Evolutionary conservation across 208 protist genomes (phyloP).

Genomic region (Zelonia costaricensis): DNA sequence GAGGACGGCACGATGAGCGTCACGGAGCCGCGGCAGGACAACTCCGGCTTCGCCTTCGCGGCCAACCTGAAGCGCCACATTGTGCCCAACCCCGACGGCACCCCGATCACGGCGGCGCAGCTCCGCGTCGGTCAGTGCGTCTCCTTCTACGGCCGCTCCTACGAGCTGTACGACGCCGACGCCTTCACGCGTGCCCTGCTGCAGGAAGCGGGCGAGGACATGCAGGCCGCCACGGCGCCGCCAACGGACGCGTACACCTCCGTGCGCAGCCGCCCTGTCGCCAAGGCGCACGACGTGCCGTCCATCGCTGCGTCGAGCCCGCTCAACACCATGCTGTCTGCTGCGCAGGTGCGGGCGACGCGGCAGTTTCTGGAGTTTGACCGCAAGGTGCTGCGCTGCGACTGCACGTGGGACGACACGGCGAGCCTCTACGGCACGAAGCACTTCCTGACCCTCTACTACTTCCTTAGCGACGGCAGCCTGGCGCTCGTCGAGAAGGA

Average conservation of each 20-base stretch:
- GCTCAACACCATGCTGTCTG: slow-evolving; percentile 69
- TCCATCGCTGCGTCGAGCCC: slow-evolving; percentile 75
- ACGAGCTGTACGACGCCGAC: slow-evolving; percentile 94
- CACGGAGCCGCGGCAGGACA: slow-evolving; percentile 91
- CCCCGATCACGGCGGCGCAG: slow-evolving; percentile 74
- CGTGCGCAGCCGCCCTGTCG: slow-evolving; percentile 38
- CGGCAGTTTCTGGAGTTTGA: slow-evolving; percentile 95
- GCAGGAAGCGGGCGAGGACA: slow-evolving; percentile 49
- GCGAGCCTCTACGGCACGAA: slow-evolving; percentile 87
- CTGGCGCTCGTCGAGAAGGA: slow-evolving; percentile 95
- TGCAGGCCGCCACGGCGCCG: slow-evolving; percentile 44
- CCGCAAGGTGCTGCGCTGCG: slow-evolving; percentile 97
- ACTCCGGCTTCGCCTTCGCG: slow-evolving; percentile 95
- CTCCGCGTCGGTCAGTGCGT: slow-evolving; percentile 91
- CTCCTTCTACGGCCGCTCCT: slow-evolving; percentile 93
- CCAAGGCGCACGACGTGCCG: slow-evolving; percentile 75
- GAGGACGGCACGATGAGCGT: slow-evolving; percentile 97
- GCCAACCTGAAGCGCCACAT: slow-evolving; percentile 92
- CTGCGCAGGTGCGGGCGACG: slow-evolving; percentile 85
- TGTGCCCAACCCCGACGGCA: slow-evolving; percentile 74
- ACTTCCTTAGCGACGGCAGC: slow-evolving; percentile 97
- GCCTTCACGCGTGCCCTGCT: slow-evolving; percentile 93
- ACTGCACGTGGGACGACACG: slow-evolving; percentile 95
- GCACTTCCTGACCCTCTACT: slow-evolving; percentile 95
- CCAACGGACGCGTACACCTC: slow-evolving; percentile 81